Conservation (phyloP, 768 basidiomycete species). For the Candolleomyces aberdarensis region DNA sequence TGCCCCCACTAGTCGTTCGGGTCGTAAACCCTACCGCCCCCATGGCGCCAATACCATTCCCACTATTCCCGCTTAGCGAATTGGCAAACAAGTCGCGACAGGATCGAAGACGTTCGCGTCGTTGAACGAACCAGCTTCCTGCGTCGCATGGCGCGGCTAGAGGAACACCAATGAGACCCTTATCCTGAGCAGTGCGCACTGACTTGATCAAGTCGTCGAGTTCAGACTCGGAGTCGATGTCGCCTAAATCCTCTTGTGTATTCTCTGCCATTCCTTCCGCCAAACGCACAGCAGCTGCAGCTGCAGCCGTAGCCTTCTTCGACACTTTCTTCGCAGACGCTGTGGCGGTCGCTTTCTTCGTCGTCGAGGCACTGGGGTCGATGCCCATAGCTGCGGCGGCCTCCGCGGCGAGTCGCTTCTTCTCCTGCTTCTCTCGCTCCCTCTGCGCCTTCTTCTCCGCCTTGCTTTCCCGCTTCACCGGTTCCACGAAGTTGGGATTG, state of each 20-base stretch:
- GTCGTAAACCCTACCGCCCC: slow-evolving; percentile 12
- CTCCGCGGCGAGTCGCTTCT: slow-evolving; percentile 70
- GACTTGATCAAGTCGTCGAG: slow-evolving; percentile 69
- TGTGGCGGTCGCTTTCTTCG: slow-evolving; percentile 25
- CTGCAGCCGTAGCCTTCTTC: slow-evolving; percentile 58
- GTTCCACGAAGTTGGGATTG: slow-evolving; percentile 87
- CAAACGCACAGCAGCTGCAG: slow-evolving; percentile 46
- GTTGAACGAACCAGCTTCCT: slow-evolving; percentile 77
- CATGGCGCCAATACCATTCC: slow-evolving; percentile 28
- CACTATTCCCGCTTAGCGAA: slow-evolving; percentile 42
- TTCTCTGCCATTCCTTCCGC: slow-evolving; percentile 55
- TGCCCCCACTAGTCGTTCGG: neutral
- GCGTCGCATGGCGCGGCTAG: slow-evolving; percentile 73
- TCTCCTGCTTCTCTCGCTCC: slow-evolving; percentile 78
- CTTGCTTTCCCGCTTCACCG: slow-evolving; percentile 82
- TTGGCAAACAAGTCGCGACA: slow-evolving; percentile 58
- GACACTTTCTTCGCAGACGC: slow-evolving; percentile 30
- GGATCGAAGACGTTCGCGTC: slow-evolving; percentile 62
- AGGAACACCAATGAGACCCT: slow-evolving; percentile 59
- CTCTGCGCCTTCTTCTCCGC: slow-evolving; percentile 85
- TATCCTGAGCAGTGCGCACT: slow-evolving; percentile 52
- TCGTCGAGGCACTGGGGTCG: slow-evolving; percentile 45
- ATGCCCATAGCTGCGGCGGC: slow-evolving; percentile 58
- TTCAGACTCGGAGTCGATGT: slow-evolving; percentile 83
- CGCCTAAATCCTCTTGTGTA: slow-evolving; percentile 66